Evolutionary conservation across 2,329 filamentous ascomycete genomes (phyloP).

Genomic region (Colletotrichum sp.): DNA sequence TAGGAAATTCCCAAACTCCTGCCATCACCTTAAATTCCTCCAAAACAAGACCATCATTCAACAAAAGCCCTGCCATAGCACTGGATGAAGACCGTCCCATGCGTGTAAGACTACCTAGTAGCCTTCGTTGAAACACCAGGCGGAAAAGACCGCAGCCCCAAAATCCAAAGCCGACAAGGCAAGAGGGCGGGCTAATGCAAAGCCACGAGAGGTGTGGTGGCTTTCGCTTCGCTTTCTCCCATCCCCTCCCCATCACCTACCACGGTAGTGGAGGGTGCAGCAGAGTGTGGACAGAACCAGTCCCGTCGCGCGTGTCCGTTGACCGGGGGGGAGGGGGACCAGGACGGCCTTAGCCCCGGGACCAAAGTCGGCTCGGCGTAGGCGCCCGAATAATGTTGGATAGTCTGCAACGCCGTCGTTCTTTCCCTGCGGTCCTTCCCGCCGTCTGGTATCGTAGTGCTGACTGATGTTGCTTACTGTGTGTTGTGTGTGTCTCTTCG

Average conservation of each 20-base stretch:
- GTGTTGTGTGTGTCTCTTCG: neutral
- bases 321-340: neutral
- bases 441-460: neutral
- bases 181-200: neutral
- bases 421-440: neutral
- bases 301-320: neutral
- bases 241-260: neutral
- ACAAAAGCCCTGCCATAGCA: neutral
- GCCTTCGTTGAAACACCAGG: neutral
- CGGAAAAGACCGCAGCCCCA: neutral
- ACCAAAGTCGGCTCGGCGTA: neutral
- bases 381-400: neutral
- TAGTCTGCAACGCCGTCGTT: neutral
- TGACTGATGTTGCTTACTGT: neutral
- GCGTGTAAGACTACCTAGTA: neutral
- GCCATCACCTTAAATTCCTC: neutral
- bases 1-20: neutral
- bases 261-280: neutral
- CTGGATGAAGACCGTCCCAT: neutral
- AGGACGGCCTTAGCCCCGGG: neutral
- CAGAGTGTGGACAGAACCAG: constrained; percentile 24
- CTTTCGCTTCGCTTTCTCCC: neutral
- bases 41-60: neutral
- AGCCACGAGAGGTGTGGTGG: neutral
- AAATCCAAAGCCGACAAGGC: neutral